phyloP scores from a whole-genome alignment of 2,329 filamentous ascomycete species.

The Xylariomycetidae sp. region DNA sequence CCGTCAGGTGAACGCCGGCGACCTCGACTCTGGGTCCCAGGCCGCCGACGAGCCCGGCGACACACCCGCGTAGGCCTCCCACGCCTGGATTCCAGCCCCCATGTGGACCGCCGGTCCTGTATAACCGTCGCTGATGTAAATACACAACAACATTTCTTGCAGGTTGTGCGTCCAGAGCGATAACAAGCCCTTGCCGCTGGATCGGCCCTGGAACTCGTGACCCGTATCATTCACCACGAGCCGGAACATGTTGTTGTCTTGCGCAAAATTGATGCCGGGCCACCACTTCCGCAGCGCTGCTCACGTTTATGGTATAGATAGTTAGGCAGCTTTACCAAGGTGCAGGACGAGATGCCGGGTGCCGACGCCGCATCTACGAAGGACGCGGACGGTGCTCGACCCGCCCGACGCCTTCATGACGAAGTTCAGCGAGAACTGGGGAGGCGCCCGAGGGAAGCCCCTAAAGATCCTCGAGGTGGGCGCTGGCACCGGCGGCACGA shows the following conservation, averaged over 20 bases:
- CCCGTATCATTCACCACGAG: constrained; percentile 17
- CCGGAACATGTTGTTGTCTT: constrained; percentile 11
- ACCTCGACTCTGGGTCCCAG: too few relatives aligned
- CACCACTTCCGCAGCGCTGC: constrained; percentile 1
- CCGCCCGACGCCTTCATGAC: too few relatives aligned
- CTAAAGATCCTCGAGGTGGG: too few relatives aligned
- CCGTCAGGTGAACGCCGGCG: too few relatives aligned
- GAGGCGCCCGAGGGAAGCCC: too few relatives aligned
- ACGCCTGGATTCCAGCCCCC: constrained; percentile 18
- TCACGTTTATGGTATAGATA: constrained; percentile 8
- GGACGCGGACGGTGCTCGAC: too few relatives aligned
- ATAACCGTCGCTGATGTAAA: constrained; percentile 16
- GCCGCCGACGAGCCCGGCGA: too few relatives aligned
- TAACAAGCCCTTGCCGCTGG: constrained; percentile 24
- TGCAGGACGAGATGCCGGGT: too few relatives aligned
- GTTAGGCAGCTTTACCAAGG: constrained; percentile 8
- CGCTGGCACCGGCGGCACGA: too few relatives aligned
- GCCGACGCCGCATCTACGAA: too few relatives aligned
- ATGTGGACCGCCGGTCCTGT: constrained; percentile 20
- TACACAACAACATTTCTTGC: constrained; percentile 17
- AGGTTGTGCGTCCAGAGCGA: constrained; percentile 28
- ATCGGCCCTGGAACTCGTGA: constrained; percentile 28
- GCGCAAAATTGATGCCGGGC: constrained; percentile 11
- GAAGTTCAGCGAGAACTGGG: too few relatives aligned
- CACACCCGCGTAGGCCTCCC: constrained; percentile 17